Evolutionary conservation across 169 alveolate species (phyloP).

Genomic region (Blepharisma undulans): DNA sequence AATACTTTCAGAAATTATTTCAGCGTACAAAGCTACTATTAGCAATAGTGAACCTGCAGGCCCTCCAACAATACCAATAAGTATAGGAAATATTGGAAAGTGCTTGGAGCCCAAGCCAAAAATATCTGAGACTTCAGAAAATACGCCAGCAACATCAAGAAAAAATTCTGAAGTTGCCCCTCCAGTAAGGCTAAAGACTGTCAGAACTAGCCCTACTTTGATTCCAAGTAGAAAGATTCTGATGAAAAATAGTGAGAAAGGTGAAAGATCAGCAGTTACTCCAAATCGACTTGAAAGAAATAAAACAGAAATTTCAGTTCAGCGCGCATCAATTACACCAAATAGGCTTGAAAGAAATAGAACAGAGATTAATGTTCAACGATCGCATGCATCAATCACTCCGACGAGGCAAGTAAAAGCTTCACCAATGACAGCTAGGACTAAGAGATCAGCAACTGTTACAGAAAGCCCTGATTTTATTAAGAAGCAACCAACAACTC

Average conservation of each 20-base stretch:
- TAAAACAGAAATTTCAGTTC: not conserved
- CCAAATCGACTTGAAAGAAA: not conserved
- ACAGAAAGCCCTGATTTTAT: not conserved
- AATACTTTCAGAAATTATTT: not conserved
- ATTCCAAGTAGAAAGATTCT: not conserved
- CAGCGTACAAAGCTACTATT: not conserved
- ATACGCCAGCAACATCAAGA: not conserved
- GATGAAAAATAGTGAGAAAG: not conserved
- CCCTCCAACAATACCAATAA: not conserved
- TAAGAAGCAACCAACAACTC: not conserved
- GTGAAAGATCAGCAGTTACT: not conserved
- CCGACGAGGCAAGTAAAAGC: not conserved
- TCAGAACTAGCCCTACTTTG: not conserved
- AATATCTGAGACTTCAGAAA: not conserved
- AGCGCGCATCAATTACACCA: not conserved
- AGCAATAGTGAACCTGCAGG: not conserved
- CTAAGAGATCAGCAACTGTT: not conserved
- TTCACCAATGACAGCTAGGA: not conserved
- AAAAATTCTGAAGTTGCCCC: not conserved
- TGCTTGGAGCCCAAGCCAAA: not conserved
- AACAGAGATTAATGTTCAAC: not conserved
- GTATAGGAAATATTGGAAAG: not conserved
- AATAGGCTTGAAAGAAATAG: not conserved
- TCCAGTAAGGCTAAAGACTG: not conserved
- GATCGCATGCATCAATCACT: not conserved